Conservation (phyloP, 164 flowering plant species). For the Vitis rotundifolia region DNA sequence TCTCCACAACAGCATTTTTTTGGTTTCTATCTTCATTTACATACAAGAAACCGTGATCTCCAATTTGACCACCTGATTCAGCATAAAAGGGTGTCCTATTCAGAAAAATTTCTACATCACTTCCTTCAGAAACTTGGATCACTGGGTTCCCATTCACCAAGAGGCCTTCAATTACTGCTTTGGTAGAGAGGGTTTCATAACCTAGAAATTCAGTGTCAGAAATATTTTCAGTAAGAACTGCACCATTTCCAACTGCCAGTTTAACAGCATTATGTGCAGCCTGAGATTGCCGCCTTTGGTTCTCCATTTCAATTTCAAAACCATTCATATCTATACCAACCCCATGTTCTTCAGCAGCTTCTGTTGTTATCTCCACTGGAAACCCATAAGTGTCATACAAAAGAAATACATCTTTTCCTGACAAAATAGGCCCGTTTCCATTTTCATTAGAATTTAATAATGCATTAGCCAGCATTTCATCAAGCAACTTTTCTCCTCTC, state of each 20-base stretch:
- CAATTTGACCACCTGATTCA: conserved; percentile 97
- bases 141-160: conserved; percentile 74
- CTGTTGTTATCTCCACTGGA: conserved; percentile 89
- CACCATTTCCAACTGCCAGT: conserved; percentile 62
- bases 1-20: conserved; percentile 56
- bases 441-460: conserved; percentile 32
- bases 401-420: conserved; percentile 90
- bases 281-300: conserved; percentile 85
- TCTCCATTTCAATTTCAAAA: conserved; percentile 85
- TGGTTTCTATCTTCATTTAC: conserved; percentile 36
- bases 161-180: conserved; percentile 72
- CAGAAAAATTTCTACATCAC: conserved; percentile 77
- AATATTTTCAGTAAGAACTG: conserved; percentile 46
- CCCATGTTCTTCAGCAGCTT: conserved; percentile 84
- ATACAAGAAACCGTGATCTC: conserved; percentile 75
- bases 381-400: conserved; percentile 90
- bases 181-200: conserved; percentile 69
- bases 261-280: conserved; percentile 86
- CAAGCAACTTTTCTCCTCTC: conserved; percentile 93
- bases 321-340: conserved; percentile 69
- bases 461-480: conserved; percentile 71
- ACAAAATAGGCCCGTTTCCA: conserved; percentile 54
- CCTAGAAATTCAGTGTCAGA: conserved; percentile 87
- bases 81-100: conserved; percentile 92
- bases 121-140: conserved; percentile 67